Evolutionary conservation across 1,284 basidiomycete genomes (phyloP), one percentile per base, ranked within the genome.

Genomic region (Malassezia dermatis): DNA sequence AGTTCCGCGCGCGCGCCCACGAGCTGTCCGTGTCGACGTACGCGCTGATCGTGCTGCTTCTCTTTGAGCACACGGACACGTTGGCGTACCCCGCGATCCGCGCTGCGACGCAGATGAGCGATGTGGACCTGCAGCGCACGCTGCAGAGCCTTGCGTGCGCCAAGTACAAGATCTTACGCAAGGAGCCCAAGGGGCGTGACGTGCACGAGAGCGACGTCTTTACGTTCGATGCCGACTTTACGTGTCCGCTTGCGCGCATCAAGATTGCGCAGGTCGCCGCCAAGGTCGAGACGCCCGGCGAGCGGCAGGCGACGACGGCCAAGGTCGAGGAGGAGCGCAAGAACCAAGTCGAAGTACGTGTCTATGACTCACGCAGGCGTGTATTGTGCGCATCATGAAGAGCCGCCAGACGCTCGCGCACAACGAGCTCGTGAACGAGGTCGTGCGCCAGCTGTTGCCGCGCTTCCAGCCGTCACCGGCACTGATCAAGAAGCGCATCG

Each of bases 341-440:
- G 65, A 85, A 89, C 73, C 86, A 93, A 72, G 88, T 85, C 40
- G 93, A 98, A 78, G 90, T 88, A 59, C 60, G 81, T 77, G 27
- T 48, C 21, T 53, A 23, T 28, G n/a, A 27, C n/a, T 51, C n/a
- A 26, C 43, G 19, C 17, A 48, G 23, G 42, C 50, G 6, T 95
- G 89, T 69, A 87, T 98, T 59, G 94, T 98, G 23, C 84, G 94
- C 35, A 85, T 96, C 34, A 98, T 99, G 94, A 98, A 99, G 78
- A 85, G 89, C 71, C 79, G 91, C 58, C 96, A 96, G 75, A 81
- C 82, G 53, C 84, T 96, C 82, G 77, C 79, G 6, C 90, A 96
- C 73, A 88, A 85, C 60, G 89, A 93, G 57, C 80, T 99, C 15
- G 81, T 96, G 53, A 86, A 86, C 64, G 91, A 98, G 76, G 89